Conservation (phyloP, 345 rosid species). For the Mangifera indica region DNA sequence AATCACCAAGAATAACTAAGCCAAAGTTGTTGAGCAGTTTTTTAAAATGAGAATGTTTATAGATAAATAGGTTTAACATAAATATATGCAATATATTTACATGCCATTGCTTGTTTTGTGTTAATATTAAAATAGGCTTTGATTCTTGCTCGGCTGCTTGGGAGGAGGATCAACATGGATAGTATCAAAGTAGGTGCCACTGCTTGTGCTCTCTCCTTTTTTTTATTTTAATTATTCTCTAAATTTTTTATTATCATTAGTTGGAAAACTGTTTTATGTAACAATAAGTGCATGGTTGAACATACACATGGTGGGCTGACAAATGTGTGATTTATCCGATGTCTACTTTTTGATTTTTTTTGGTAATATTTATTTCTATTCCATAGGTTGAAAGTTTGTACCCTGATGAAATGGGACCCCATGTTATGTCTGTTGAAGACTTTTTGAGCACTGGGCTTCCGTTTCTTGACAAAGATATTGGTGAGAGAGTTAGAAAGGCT, state of each 20-base stretch:
- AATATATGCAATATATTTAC: not conserved
- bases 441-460: slow-evolving; percentile 58
- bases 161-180: slow-evolving; percentile 61
- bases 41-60: slow-evolving; percentile 4
- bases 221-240: slow-evolving; percentile 5
- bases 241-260: not conserved
- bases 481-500: slow-evolving; percentile 73
- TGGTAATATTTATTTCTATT: slow-evolving; percentile 14
- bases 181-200: slow-evolving; percentile 54
- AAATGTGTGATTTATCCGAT: not conserved
- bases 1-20: not conserved
- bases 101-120: slow-evolving; percentile 16
- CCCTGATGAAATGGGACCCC: slow-evolving; percentile 76
- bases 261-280: not conserved
- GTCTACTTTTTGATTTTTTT: slow-evolving; percentile 4
- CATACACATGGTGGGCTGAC: not conserved
- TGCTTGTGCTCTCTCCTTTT: not conserved
- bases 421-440: slow-evolving; percentile 64
- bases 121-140: slow-evolving; percentile 56
- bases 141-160: slow-evolving; percentile 91
- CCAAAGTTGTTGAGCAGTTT: slow-evolving; percentile 14
- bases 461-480: slow-evolving; percentile 59
- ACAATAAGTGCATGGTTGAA: slow-evolving; percentile 4
- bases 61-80: not conserved
- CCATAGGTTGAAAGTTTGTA: slow-evolving; percentile 83